These are phyloP conservation scores for Hypoxylon lienhwacheense DNA, from an alignment of 495 filamentous ascomycete genomes.

Conservation along the genomic window DNA sequence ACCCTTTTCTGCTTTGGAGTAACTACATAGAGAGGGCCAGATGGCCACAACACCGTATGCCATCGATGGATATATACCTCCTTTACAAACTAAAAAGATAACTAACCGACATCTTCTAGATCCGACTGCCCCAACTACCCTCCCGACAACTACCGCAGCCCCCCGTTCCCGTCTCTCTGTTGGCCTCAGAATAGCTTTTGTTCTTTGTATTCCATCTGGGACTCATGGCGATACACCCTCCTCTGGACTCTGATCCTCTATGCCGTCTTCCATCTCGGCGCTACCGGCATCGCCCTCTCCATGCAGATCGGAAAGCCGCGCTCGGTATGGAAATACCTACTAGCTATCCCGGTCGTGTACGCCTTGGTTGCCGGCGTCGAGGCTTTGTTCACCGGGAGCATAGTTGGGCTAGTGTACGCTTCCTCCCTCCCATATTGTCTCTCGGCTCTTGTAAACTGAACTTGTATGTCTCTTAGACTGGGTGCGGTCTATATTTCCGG, in stretches of 20 bases:
- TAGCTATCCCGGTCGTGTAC: constrained; percentile 77
- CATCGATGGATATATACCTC: neutral
- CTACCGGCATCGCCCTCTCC: constrained; percentile 69
- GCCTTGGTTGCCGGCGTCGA: constrained; percentile 74
- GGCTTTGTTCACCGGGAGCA: constrained; percentile 81
- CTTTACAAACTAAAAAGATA: neutral
- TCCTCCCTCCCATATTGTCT: neutral
- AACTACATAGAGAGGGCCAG: constrained; percentile 14
- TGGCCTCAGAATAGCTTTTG: constrained; percentile 53
- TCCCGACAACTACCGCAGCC: constrained; percentile 69
- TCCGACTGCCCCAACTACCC: constrained; percentile 47
- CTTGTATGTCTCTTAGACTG: constrained; percentile 56
- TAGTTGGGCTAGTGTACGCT: constrained; percentile 85
- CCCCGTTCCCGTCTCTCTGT: constrained; percentile 78
- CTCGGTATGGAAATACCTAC: constrained; percentile 71
- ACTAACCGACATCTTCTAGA: constrained; percentile 35
- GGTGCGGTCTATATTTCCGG: constrained; percentile 86
- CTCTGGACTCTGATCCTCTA: constrained; percentile 82
- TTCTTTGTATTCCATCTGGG: constrained; percentile 74
- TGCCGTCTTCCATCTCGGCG: constrained; percentile 67
- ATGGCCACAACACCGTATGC: constrained; percentile 29
- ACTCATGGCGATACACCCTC: constrained; percentile 92
- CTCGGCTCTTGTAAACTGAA: constrained; percentile 29
- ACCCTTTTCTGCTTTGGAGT: too few species aligned
- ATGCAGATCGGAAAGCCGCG: constrained; percentile 63